A percentile compares a stretch with the other conserved stretches of the same genome.
Conservation (phyloP, 2,329 filamentous ascomycete species). For the Curvularia sp. region DNA sequence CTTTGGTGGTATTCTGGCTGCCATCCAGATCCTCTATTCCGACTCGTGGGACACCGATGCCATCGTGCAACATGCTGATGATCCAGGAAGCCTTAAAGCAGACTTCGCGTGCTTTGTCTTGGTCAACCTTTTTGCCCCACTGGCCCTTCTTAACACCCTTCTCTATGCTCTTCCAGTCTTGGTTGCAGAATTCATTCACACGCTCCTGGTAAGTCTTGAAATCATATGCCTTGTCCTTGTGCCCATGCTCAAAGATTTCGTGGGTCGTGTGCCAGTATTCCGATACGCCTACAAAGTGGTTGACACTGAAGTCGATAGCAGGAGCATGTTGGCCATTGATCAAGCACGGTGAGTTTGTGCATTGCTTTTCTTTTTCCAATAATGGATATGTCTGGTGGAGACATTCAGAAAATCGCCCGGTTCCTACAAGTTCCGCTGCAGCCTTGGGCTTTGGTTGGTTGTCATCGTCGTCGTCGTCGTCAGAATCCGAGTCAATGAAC, state of each 20-base stretch:
- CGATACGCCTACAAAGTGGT: conserved; percentile 96
- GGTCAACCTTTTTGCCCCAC: conserved; percentile 77
- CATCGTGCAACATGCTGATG: conserved; percentile 94
- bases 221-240: conserved; percentile 83
- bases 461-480: conserved; percentile 46
- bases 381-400: conserved; percentile 81
- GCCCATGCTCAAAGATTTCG: conserved; percentile 81
- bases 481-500: conserved; percentile 53
- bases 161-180: conserved; percentile 80
- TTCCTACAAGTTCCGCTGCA: conserved; percentile 72
- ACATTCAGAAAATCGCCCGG: conserved; percentile 86
- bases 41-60: conserved; percentile 88
- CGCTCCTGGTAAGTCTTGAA: conserved; percentile 86
- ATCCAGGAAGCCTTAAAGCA: conserved; percentile 99
- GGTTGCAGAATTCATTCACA: conserved; percentile 83
- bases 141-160: conserved; percentile 68
- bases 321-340: conserved; percentile 92
- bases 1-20: conserved; percentile 74
- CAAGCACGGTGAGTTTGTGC: conserved; percentile 82
- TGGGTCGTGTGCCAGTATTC: conserved; percentile 99
- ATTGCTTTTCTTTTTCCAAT: conserved; percentile 86
- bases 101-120: conserved; percentile 79
- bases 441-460: conserved; percentile 29
- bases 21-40: conserved; percentile 71
- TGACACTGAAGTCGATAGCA: conserved; percentile 94